Percentiles rank a stretch among this genome's conserved stretches.
phyloP scores from a whole-genome alignment of 768 basidiomycete species.

The Sarcodon aspratus region DNA sequence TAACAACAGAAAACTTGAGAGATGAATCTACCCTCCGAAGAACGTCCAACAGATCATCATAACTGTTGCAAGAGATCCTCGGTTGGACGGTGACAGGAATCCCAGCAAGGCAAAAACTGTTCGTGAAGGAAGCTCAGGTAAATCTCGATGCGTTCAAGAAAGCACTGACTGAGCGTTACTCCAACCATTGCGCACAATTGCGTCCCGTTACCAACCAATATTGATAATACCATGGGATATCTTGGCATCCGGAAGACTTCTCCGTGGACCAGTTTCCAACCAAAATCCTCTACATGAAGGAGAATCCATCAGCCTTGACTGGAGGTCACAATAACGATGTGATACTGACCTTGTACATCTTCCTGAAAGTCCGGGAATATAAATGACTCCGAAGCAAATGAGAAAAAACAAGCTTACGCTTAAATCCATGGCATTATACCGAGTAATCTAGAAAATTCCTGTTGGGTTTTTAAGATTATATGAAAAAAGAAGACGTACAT shows the following conservation, averaged over 20 bases:
- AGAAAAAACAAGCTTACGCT: conserved; percentile 37
- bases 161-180: conserved; percentile 64
- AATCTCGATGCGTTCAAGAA: neutral
- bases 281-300: conserved; percentile 64
- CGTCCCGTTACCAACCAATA: conserved; percentile 84
- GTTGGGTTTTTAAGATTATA: neutral
- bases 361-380: conserved; percentile 36
- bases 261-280: conserved; percentile 96
- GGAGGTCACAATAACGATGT: too few species aligned
- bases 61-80: conserved; percentile 87
- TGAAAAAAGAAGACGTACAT: conserved; percentile 37
- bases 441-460: conserved; percentile 44
- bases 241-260: conserved; percentile 87
- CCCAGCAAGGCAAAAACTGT: conserved; percentile 85
- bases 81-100: conserved; percentile 91
- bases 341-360: conserved; percentile 51
- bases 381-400: neutral
- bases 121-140: neutral
- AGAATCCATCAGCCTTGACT: too few species aligned
- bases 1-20: neutral
- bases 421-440: conserved; percentile 93
- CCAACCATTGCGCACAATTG: conserved; percentile 81
- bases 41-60: conserved; percentile 94
- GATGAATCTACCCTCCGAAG: conserved; percentile 56
- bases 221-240: conserved; percentile 66